Base-by-base conservation (phyloP, 2,329 filamentous ascomycete species). In the Colletotrichum sp. region DNA sequence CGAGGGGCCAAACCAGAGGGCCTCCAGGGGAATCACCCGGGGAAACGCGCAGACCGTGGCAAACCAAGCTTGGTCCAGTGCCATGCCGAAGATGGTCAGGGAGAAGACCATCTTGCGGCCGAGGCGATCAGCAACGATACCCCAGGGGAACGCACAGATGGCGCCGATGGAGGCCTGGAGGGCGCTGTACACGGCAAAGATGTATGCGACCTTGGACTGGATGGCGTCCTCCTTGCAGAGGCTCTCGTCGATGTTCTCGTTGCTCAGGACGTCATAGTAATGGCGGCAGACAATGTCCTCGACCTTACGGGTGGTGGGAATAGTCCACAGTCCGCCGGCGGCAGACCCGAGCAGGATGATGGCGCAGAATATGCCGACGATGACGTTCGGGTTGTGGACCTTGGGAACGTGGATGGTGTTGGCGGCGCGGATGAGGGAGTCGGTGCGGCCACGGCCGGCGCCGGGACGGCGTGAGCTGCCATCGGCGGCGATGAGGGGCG, bases 231-330 rank as follows among this genome's bases (percentile, higher is more conserved):
- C 81, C 77, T 86, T 87, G 77, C 85, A 87, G 63, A 81, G 63
- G 10, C 57, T 77, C 77, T 87, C 85, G 32, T 85, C 82, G 49
- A 87, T 85, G 3, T 82, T 80, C 59, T 78, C 79, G 6, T 64
- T 72, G 13, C 79, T 49, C 18, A 77, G 60, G n/a, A 81, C 78
- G 67, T 81, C 83, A 71, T 86, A 86, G 69, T 85, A 82, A 57
- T 80, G 72, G 69, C 83, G 84, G 77, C 86, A 87, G 24, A 86
- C 77, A 39, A 86, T 83, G 77, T 86, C 84, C 75, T 87, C 86
- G 55, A 82, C 82, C 32, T 85, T 80, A 59, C 85, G 81, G 8
- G 83, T 81, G 55, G 78, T 77, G 18, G 85, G 82, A 30, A 87
- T 82, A 10, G 72, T 77, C 70, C 80, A 80, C 30, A 87, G 80